Evolutionary conservation across 1,284 basidiomycete genomes (phyloP).

Genomic region (Inonotus obliquus): DNA sequence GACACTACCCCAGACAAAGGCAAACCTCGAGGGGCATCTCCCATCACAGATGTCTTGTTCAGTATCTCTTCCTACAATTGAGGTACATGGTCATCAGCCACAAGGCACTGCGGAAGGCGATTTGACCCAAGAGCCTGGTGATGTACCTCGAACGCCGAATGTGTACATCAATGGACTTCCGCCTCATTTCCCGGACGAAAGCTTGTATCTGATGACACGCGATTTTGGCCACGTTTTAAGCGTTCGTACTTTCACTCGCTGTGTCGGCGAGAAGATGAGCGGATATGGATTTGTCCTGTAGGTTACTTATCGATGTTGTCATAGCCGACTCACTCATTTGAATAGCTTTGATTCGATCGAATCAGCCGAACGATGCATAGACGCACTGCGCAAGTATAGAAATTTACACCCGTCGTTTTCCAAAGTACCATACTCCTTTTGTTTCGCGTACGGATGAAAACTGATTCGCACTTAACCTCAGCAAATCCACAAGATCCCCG

Average conservation of each 20-base stretch:
- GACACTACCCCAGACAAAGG: not conserved
- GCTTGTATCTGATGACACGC: constrained; percentile 31
- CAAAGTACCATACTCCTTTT: constrained; percentile 21
- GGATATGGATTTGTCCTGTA: constrained; percentile 32
- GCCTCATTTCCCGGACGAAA: constrained; percentile 42
- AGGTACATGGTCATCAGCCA: not conserved
- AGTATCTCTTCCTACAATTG: not conserved
- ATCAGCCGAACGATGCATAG: constrained; percentile 28
- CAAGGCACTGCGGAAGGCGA: not conserved
- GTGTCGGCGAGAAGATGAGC: constrained; percentile 27
- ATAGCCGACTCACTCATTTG: not conserved
- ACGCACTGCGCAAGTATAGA: constrained; percentile 27
- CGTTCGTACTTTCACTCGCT: constrained; percentile 29
- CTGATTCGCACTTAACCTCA: not conserved
- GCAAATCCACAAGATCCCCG: constrained; percentile 28
- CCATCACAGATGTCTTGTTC: not conserved
- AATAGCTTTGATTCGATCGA: constrained; percentile 28
- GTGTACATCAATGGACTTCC: constrained; percentile 49
- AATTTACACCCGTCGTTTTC: constrained; percentile 31
- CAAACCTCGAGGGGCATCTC: not conserved
- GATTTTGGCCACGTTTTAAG: constrained; percentile 28
- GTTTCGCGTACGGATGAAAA: not conserved
- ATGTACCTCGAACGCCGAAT: constrained; percentile 29
- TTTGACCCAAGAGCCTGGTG: not conserved
- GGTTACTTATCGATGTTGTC: constrained; percentile 5